A percentile compares a stretch with the other conserved stretches of the same genome.
Evolutionary conservation across 1,284 basidiomycete species (phyloP).

Genomic region (Ustilago trichophora): DNA sequence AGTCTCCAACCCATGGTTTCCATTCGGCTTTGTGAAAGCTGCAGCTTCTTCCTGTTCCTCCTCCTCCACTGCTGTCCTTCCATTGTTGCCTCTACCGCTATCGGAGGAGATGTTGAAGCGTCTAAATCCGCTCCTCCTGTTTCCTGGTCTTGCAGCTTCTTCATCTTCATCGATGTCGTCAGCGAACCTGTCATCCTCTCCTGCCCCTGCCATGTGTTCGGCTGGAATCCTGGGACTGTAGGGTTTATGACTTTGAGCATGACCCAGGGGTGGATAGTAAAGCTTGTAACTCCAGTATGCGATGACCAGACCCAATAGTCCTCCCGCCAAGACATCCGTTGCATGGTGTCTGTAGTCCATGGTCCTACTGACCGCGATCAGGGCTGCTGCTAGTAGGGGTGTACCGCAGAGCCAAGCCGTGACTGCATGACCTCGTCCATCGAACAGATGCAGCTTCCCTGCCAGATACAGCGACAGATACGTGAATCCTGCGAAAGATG

Average conservation of each 20-base stretch:
- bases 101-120: conserved; percentile 6
- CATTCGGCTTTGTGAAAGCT: not conserved
- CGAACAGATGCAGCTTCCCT: conserved; percentile 88
- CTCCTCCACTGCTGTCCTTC: no score
- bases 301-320: conserved; percentile 76
- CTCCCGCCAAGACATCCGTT: conserved; percentile 79
- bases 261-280: conserved; percentile 50
- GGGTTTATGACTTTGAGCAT: conserved; percentile 49
- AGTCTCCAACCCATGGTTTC: conserved; percentile 1
- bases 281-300: conserved; percentile 70
- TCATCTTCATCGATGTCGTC: not conserved
- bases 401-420: conserved; percentile 84
- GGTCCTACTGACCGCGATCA: conserved; percentile 78
- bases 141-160: not conserved
- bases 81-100: not conserved
- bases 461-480: conserved; percentile 81
- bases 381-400: conserved; percentile 80
- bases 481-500: conserved; percentile 89
- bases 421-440: conserved; percentile 80
- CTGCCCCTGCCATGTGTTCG: conserved; percentile 13
- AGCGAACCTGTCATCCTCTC: not conserved
- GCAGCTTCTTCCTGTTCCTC: not conserved
- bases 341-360: conserved; percentile 69
- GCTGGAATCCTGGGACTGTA: conserved; percentile 46
- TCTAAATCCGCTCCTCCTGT: not conserved